These are phyloP conservation scores for Curvularia verruculosa DNA, from an alignment of 2,329 filamentous ascomycete genomes.

Conservation along the genomic window DNA sequence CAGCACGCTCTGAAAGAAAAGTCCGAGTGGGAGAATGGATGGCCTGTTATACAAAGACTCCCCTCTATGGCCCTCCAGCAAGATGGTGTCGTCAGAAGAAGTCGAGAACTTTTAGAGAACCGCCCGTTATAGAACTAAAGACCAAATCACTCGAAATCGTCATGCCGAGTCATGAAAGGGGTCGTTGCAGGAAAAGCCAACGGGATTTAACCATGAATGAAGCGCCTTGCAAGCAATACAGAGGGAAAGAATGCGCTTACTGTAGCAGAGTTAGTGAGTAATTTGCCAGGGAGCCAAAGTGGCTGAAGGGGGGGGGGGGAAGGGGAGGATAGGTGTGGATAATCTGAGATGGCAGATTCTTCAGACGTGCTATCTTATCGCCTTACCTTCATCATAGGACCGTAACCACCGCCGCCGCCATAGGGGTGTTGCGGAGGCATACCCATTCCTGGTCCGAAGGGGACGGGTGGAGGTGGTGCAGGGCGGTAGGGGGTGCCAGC, in stretches of 20 bases:
- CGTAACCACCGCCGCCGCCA: conserved; percentile 58
- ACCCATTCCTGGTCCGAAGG: conserved; percentile 68
- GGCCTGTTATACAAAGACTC: conserved; percentile 49
- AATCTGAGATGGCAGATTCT: not conserved
- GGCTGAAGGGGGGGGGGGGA: too few species aligned
- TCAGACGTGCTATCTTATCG: not conserved
- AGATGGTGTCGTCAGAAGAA: conserved; percentile 47
- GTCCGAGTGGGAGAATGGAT: conserved; percentile 39
- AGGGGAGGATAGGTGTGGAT: not conserved
- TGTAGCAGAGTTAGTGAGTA: conserved; percentile 26
- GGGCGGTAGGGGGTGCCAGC: conserved; percentile 97
- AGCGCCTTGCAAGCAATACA: conserved; percentile 45
- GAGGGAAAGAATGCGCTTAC: conserved; percentile 49
- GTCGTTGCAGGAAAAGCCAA: conserved; percentile 47
- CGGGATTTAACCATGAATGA: conserved; percentile 42
- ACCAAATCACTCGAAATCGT: conserved; percentile 48
- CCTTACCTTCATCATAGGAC: conserved; percentile 71
- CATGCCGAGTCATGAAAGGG: conserved; percentile 47
- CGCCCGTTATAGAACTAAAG: conserved; percentile 42
- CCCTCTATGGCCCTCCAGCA: conserved; percentile 43
- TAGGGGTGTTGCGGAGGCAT: conserved; percentile 69
- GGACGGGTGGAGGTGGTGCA: conserved; percentile 77
- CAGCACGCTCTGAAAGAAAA: conserved; percentile 40
- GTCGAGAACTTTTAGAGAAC: conserved; percentile 49
- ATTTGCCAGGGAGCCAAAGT: conserved; percentile 11